Evolutionary conservation across 1,284 basidiomycete species (phyloP).

Genomic region (Cryptococcus wingfieldii): DNA sequence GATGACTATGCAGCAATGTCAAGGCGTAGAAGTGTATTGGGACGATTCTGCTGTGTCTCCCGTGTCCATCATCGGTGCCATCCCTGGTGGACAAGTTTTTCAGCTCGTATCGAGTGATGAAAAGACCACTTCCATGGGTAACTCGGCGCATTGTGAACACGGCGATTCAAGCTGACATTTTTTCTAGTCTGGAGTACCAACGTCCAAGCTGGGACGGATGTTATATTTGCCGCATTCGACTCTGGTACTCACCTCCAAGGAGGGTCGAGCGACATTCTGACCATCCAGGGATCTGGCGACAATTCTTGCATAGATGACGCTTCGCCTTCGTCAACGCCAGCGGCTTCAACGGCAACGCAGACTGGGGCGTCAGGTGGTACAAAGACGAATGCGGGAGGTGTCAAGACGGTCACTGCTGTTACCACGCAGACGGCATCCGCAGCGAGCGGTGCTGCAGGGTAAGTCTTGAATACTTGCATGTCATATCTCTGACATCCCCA

Average conservation of each 20-base stretch:
- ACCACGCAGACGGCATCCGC: slow-evolving; percentile 18
- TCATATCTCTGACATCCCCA: not conserved
- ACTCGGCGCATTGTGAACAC: not conserved
- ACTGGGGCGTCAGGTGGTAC: slow-evolving; percentile 12
- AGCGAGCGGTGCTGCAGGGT: slow-evolving; percentile 14
- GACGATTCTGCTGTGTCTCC: slow-evolving; percentile 23
- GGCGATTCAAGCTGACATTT: not conserved
- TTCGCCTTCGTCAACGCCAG: slow-evolving; percentile 32
- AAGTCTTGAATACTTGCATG: not conserved
- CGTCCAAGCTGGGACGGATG: slow-evolving; percentile 26
- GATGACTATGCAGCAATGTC: slow-evolving; percentile 28
- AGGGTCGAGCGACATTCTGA: slow-evolving; percentile 32
- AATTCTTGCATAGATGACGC: slow-evolving; percentile 26
- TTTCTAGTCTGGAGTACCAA: slow-evolving; percentile 32
- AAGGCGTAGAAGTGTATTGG: slow-evolving; percentile 32
- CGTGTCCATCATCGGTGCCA: slow-evolving; percentile 36
- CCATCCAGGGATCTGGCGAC: slow-evolving; percentile 20
- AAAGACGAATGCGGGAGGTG: slow-evolving; percentile 13
- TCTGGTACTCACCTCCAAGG: slow-evolving; percentile 18
- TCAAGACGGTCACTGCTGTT: slow-evolving; percentile 39
- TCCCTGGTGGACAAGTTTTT: slow-evolving; percentile 40
- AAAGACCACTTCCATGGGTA: slow-evolving; percentile 15
- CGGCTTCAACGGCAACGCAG: slow-evolving; percentile 7
- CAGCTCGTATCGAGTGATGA: slow-evolving; percentile 19
- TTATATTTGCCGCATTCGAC: slow-evolving; percentile 40